Percentiles rank a stretch among this genome's conserved stretches.
These are phyloP conservation scores for Thamnidium elegans DNA, from an alignment of 192 early-diverging fungal species.

Conservation along the genomic window DNA sequence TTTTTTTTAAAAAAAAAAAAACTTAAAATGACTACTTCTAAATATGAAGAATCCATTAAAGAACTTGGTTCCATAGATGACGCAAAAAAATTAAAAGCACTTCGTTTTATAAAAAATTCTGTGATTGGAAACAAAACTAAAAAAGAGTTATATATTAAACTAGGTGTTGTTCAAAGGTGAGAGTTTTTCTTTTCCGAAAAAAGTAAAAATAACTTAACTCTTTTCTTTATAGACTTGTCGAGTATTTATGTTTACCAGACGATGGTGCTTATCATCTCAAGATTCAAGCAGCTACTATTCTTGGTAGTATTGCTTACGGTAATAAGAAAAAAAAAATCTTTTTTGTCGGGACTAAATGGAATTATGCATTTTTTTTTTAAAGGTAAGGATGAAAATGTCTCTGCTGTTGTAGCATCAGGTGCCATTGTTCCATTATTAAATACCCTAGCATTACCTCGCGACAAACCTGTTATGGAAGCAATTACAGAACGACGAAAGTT, in stretches of 20 bases:
- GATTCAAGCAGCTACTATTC: slow-evolving; percentile 62
- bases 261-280: slow-evolving; percentile 41
- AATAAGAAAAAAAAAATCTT: slow-evolving; percentile 1
- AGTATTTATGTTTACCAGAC: slow-evolving; percentile 44
- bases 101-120: slow-evolving; percentile 78
- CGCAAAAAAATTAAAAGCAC: slow-evolving; percentile 44
- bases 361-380: neutral
- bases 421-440: slow-evolving; percentile 56
- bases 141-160: slow-evolving; percentile 68
- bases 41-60: slow-evolving; percentile 51
- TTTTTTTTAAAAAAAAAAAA: neutral
- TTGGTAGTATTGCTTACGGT: slow-evolving; percentile 72
- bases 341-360: neutral
- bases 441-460: slow-evolving; percentile 27
- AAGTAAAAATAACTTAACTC: neutral
- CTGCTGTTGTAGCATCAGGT: slow-evolving; percentile 53
- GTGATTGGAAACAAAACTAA: slow-evolving; percentile 82
- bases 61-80: slow-evolving; percentile 45
- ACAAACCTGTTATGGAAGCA: slow-evolving; percentile 8
- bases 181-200: neutral
- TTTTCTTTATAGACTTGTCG: slow-evolving; percentile 47
- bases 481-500: slow-evolving; percentile 42
- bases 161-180: slow-evolving; percentile 61
- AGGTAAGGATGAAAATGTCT: slow-evolving; percentile 63
- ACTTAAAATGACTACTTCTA: slow-evolving; percentile 46